These are phyloP conservation scores for Phytopythium boreale DNA, from an alignment of 352 stramenopile genomes.

Conservation along the genomic window DNA sequence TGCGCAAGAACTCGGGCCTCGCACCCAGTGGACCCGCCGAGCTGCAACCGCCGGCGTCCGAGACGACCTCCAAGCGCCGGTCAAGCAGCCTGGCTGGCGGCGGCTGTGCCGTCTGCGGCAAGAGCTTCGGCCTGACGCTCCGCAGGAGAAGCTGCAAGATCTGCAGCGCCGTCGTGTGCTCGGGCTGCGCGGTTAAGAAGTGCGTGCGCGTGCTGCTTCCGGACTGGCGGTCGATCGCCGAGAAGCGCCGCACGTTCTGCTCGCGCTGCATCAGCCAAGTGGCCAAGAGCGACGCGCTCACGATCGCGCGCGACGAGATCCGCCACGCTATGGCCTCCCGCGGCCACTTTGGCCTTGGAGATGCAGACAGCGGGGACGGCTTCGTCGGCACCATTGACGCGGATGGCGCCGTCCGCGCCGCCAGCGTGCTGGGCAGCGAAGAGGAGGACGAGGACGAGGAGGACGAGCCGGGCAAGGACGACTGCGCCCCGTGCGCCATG, in stretches of 20 bases:
- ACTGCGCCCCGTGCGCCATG: not conserved
- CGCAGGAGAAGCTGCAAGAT: constrained; percentile 22
- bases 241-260: constrained; percentile 41
- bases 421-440: not conserved
- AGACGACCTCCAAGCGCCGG: constrained; percentile 6
- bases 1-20: constrained; percentile 31
- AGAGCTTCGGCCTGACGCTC: constrained; percentile 18
- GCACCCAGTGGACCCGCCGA: constrained; percentile 17
- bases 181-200: constrained; percentile 33
- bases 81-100: constrained; percentile 7
- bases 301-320: constrained; percentile 30
- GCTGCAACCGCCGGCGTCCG: constrained; percentile 10
- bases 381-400: constrained; percentile 1
- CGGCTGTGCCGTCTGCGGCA: constrained; percentile 22
- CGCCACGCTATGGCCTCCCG: not conserved
- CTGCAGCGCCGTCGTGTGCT: constrained; percentile 23
- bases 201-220: constrained; percentile 35
- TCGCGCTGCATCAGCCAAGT: constrained; percentile 26
- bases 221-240: constrained; percentile 27
- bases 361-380: not conserved
- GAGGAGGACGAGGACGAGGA: constrained; percentile 5
- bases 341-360: not conserved
- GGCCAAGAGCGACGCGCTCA: constrained; percentile 16
- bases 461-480: not conserved
- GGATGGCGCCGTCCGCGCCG: not conserved